Evolutionary conservation across 768 basidiomycete genomes (phyloP).

Genomic region (Suillus brevipes): DNA sequence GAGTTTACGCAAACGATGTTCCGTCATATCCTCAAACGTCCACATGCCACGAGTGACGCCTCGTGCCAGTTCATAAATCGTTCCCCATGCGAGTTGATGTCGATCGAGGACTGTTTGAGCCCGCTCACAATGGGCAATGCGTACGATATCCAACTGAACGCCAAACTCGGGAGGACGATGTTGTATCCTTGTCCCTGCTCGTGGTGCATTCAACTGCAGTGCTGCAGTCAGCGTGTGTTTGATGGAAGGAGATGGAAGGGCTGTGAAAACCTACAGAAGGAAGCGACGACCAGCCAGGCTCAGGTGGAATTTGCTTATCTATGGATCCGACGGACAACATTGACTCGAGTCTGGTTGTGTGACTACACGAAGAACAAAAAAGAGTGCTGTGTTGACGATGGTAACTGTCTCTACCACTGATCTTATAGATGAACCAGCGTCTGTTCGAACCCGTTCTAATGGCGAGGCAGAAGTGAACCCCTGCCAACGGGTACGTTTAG

Average conservation of each 20-base stretch:
- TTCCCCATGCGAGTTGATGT: constrained; percentile 41
- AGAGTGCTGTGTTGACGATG: neutral
- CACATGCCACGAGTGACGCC: constrained; percentile 37
- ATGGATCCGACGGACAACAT: neutral
- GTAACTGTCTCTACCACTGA: neutral
- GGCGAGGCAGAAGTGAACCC: neutral
- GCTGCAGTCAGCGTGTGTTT: neutral
- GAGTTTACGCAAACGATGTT: constrained; percentile 27
- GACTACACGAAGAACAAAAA: neutral
- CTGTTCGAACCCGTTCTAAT: neutral
- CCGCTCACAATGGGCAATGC: constrained; percentile 33
- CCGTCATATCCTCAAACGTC: constrained; percentile 38
- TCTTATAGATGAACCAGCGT: neutral
- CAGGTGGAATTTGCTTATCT: neutral
- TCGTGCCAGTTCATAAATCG: constrained; percentile 46
- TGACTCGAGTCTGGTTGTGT: neutral
- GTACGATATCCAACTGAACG: neutral
- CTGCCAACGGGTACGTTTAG: neutral
- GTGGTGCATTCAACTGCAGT: neutral
- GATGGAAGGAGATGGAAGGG: no score
- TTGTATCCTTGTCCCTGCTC: neutral
- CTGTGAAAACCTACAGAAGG: neutral
- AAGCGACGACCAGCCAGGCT: neutral
- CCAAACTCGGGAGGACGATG: constrained; percentile 6
- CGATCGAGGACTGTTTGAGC: constrained; percentile 37